phyloP scores from a whole-genome alignment of 2,329 filamentous ascomycete species.

The Fusarium sp. region DNA sequence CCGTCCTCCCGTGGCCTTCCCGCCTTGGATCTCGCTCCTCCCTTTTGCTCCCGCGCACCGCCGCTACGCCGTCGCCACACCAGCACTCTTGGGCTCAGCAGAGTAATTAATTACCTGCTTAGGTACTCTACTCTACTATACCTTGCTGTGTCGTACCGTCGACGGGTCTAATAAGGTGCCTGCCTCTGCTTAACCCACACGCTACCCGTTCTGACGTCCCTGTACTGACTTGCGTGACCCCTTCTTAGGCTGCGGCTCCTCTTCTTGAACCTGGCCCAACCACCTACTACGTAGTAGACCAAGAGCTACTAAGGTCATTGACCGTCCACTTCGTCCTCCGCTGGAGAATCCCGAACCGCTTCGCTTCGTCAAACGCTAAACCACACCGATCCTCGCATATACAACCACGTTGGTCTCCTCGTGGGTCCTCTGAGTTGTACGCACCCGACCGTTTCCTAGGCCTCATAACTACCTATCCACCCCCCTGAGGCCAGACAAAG shows the following conservation, averaged over 20 bases:
- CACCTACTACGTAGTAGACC: conserved; percentile 7
- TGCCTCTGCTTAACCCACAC: not conserved
- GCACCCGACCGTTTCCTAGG: conserved; percentile 16
- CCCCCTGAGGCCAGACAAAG: conserved; percentile 31
- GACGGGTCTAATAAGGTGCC: not conserved
- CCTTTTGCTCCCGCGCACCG: conserved; percentile 42
- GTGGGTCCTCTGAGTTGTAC: conserved; percentile 27
- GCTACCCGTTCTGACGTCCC: conserved; percentile 16
- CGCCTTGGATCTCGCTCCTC: conserved; percentile 37
- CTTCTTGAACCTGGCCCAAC: not conserved
- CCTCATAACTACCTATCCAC: conserved; percentile 22
- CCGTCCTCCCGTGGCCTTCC: conserved; percentile 39
- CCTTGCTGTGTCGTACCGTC: conserved; percentile 9
- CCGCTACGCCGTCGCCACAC: conserved; percentile 39
- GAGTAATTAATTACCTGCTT: conserved; percentile 21
- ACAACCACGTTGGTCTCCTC: conserved; percentile 25
- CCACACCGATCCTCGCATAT: conserved; percentile 35
- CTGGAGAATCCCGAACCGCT: conserved; percentile 29
- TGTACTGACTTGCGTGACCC: conserved; percentile 33
- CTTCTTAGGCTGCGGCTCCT: conserved; percentile 33
- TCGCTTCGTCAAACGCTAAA: conserved; percentile 36
- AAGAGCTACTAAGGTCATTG: conserved; percentile 23
- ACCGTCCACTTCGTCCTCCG: conserved; percentile 23
- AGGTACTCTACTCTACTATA: conserved; percentile 1
- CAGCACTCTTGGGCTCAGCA: conserved; percentile 24